These are phyloP conservation scores for Beauveria bassiana DNA, from an alignment of 2,329 filamentous ascomycete genomes.

Conservation along the genomic window DNA sequence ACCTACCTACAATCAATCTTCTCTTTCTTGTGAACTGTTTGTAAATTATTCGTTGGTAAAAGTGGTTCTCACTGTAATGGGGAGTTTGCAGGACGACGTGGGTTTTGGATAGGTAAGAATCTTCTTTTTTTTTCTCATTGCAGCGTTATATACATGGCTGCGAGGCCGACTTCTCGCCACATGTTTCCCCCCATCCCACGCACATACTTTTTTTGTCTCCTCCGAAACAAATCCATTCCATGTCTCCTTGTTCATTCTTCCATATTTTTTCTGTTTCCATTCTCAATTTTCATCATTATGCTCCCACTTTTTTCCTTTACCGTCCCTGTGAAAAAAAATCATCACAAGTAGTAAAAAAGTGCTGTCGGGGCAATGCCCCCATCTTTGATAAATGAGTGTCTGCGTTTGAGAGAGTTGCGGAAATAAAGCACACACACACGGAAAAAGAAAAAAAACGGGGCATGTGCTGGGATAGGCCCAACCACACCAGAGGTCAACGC, in stretches of 20 bases:
- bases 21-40: not conserved
- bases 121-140: conserved; percentile 1
- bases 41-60: too few species aligned
- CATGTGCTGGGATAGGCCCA: not conserved
- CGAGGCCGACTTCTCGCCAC: not conserved
- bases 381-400: too few species aligned
- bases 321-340: not conserved
- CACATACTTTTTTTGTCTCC: not conserved
- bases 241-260: not conserved
- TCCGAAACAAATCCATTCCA: not conserved
- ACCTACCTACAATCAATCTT: not conserved
- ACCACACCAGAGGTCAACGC: not conserved
- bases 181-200: not conserved
- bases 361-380: too few species aligned
- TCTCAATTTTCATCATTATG: not conserved
- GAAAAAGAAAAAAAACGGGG: too few species aligned
- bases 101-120: too few species aligned
- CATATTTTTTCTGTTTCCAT: not conserved
- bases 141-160: conserved; percentile 13
- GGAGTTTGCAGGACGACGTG: too few species aligned
- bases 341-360: too few species aligned
- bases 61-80: too few species aligned
- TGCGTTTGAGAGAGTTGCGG: too few species aligned
- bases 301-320: not conserved
- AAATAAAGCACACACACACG: too few species aligned